Conservation (phyloP, 2,329 filamentous ascomycete species). For the Torrubiella hemipterigena region DNA sequence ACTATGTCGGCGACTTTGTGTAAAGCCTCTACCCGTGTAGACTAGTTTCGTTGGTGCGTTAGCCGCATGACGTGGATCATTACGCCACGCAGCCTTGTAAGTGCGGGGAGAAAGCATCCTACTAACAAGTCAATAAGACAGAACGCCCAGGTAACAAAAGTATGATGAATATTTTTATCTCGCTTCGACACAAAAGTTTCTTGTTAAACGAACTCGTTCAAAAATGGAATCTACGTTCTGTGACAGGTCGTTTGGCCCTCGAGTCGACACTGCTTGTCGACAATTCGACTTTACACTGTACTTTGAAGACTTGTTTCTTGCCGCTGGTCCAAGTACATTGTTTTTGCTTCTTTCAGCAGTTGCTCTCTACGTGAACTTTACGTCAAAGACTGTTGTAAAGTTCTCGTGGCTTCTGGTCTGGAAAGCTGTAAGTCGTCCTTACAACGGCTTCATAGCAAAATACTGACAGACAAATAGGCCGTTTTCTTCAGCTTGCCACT, state of each 20-base stretch:
- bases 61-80: too few species aligned
- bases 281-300: conserved; percentile 4
- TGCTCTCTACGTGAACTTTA: not conserved
- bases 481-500: not conserved
- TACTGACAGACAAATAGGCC: not conserved
- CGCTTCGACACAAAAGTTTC: too few species aligned
- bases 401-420: not conserved
- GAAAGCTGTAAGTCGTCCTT: conserved; percentile 1
- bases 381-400: conserved; percentile 1
- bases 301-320: conserved; percentile 3
- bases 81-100: too few species aligned
- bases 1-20: too few species aligned
- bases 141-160: too few species aligned
- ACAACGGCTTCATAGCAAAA: not conserved
- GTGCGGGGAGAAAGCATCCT: too few species aligned
- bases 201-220: too few species aligned
- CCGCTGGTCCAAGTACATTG: not conserved
- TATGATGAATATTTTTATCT: too few species aligned
- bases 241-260: conserved; percentile 4
- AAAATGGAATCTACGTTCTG: too few species aligned
- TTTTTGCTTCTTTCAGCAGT: not conserved
- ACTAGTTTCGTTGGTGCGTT: too few species aligned
- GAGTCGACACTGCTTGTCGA: conserved; percentile 2
- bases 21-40: too few species aligned
- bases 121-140: too few species aligned